A percentile compares a stretch with the other conserved stretches of the same genome.
Conservation (phyloP, 2,329 filamentous ascomycete genomes). For the Diaporthe longicolla region DNA sequence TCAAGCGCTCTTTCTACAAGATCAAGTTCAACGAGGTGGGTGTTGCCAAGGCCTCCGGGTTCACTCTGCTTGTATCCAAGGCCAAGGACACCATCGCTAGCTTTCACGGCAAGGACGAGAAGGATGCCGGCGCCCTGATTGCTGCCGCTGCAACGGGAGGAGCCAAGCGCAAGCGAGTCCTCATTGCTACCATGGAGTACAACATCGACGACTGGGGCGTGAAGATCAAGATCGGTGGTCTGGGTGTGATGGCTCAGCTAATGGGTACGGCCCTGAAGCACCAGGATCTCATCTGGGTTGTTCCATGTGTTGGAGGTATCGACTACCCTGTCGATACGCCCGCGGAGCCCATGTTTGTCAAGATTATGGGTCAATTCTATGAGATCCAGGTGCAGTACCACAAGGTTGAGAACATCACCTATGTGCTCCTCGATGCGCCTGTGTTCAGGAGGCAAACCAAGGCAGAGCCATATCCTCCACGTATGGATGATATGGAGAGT, state of each 20-base stretch:
- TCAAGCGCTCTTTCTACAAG: conserved; percentile 67
- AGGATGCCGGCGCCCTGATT: conserved; percentile 58
- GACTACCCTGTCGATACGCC: conserved; percentile 73
- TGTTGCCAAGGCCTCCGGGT: conserved; percentile 37
- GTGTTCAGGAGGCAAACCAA: conserved; percentile 75
- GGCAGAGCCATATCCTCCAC: conserved; percentile 73
- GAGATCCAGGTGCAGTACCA: conserved; percentile 77
- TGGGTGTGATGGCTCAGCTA: conserved; percentile 79
- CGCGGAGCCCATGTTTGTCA: conserved; percentile 74
- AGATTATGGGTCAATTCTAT: conserved; percentile 72
- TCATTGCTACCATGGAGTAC: conserved; percentile 66
- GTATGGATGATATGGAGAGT: conserved; percentile 78
- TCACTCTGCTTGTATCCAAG: conserved; percentile 46
- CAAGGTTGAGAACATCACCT: conserved; percentile 75
- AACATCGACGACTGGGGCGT: conserved; percentile 79
- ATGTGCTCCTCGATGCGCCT: conserved; percentile 76
- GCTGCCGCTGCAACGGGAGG: conserved; percentile 42
- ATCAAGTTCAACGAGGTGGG: conserved; percentile 61
- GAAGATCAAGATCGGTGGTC: conserved; percentile 79
- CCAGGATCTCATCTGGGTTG: conserved; percentile 75
- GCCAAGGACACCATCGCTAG: conserved; percentile 39
- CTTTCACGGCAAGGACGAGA: conserved; percentile 57
- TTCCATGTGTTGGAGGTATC: conserved; percentile 73
- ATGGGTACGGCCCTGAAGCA: conserved; percentile 77
- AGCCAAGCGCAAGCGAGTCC: conserved; percentile 46